phyloP scores from a whole-genome alignment of 495 filamentous ascomycete genomes.

The Amphirosellinia nigrospora region DNA sequence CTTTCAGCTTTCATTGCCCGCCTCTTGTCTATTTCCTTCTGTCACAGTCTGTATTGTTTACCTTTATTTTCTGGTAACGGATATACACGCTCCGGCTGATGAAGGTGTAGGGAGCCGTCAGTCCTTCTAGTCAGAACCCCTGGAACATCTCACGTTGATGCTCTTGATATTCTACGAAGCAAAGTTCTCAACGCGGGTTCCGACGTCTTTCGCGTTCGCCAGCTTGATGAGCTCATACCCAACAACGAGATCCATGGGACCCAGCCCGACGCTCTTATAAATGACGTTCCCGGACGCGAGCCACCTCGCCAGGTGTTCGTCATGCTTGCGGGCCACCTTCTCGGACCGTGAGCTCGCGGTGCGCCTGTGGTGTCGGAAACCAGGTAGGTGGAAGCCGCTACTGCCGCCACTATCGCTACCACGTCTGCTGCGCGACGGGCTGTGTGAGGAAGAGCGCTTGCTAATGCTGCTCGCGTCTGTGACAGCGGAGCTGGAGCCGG shows the following conservation, averaged over 20 bases:
- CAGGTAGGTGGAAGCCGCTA: conserved; percentile 9
- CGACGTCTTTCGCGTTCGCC: conserved; percentile 74
- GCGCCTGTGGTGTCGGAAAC: conserved; percentile 14
- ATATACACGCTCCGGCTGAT: background rate
- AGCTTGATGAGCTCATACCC: conserved; percentile 76
- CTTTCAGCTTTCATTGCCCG: background rate
- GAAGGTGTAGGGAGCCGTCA: background rate
- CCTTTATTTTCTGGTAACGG: background rate
- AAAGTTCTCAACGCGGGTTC: conserved; percentile 75
- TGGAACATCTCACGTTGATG: background rate
- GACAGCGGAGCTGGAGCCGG: conserved; percentile 27
- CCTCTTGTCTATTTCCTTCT: background rate
- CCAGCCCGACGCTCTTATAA: conserved; percentile 82
- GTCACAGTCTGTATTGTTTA: background rate
- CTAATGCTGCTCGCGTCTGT: conserved; percentile 21
- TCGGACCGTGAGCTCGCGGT: conserved; percentile 19
- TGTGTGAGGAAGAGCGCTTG: conserved; percentile 37
- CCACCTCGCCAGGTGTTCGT: conserved; percentile 71
- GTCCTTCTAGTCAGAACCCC: background rate
- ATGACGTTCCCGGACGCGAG: conserved; percentile 82
- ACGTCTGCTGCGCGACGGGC: conserved; percentile 29
- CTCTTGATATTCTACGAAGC: conserved; percentile 39
- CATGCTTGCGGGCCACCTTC: conserved; percentile 44
- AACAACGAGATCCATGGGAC: conserved; percentile 79
- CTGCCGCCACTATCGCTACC: background rate